phyloP scores from a whole-genome alignment of 1,284 basidiomycete genomes.

The Rhodotorula sp. region DNA sequence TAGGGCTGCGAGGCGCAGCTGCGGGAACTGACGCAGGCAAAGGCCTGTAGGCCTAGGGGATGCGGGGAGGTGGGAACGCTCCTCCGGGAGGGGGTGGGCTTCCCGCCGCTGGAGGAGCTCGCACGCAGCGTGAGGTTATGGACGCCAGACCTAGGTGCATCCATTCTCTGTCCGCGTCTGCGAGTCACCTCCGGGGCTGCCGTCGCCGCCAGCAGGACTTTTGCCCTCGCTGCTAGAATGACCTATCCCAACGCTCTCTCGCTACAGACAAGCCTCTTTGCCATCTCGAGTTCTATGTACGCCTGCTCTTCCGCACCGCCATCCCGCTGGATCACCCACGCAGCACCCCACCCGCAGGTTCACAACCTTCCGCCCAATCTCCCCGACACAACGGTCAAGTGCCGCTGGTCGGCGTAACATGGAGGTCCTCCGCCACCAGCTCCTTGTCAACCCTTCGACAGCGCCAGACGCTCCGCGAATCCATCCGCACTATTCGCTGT shows the following conservation, averaged over 20 bases:
- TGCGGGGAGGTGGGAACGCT: no score
- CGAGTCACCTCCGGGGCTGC: no score
- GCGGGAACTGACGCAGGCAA: no score
- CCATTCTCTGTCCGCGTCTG: no score
- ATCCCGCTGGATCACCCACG: no score
- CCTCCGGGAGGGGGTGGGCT: neutral
- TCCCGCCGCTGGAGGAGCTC: slow-evolving; percentile 25
- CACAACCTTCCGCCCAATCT: slow-evolving; percentile 29
- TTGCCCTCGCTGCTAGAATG: no score
- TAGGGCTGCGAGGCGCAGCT: no score
- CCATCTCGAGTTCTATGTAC: slow-evolving; percentile 27
- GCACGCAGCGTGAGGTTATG: slow-evolving; percentile 23
- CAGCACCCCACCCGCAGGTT: slow-evolving; percentile 4
- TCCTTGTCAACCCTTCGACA: neutral
- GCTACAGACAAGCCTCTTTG: slow-evolving; percentile 26
- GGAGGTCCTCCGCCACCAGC: slow-evolving; percentile 27
- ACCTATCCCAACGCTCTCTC: rapidly evolving
- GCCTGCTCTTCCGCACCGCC: neutral
- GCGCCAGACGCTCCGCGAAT: neutral
- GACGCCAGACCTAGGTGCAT: slow-evolving; percentile 26
- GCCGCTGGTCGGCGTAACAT: slow-evolving; percentile 43
- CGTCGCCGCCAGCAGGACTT: no score
- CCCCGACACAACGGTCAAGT: slow-evolving; percentile 21
- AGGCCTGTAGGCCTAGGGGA: neutral
- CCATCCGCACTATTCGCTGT: slow-evolving; percentile 1